Percentiles rank a stretch among this genome's conserved stretches.
phyloP scores from a whole-genome alignment of 306 rosid genomes.

The Medicago truncatula region DNA sequence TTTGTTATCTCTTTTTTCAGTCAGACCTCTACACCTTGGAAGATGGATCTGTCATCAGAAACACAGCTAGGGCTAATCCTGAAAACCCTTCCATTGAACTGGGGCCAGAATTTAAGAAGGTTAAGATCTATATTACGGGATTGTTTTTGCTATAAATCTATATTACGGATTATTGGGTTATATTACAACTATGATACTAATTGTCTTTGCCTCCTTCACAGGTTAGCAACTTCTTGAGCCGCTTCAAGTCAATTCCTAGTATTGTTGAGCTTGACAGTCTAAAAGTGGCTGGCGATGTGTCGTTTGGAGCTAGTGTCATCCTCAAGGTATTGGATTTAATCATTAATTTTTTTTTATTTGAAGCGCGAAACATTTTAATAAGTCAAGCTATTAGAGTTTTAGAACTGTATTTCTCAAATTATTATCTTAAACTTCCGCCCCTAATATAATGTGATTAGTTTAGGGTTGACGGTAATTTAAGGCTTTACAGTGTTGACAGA shows the following conservation, averaged over 20 bases:
- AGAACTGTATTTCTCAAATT: background rate
- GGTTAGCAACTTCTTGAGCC: slow-evolving; percentile 84
- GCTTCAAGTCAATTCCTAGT: slow-evolving; percentile 95
- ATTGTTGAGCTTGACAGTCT: slow-evolving; percentile 86
- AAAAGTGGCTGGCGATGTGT: slow-evolving; percentile 91
- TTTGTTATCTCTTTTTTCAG: slow-evolving; percentile 50
- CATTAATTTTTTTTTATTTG: background rate
- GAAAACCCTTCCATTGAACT: slow-evolving; percentile 90
- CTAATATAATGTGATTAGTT: slow-evolving; percentile 13
- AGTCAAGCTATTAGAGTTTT: background rate
- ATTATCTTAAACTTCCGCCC: slow-evolving; percentile 9
- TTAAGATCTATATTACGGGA: slow-evolving; percentile 35
- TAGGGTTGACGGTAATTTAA: slow-evolving; percentile 6
- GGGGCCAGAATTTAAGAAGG: slow-evolving; percentile 99
- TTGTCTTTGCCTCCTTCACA: slow-evolving; percentile 38
- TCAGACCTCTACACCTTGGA: slow-evolving; percentile 87
- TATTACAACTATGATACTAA: slow-evolving; percentile 37
- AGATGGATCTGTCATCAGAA: slow-evolving; percentile 76
- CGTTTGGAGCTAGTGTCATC: slow-evolving; percentile 77
- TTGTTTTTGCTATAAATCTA: background rate
- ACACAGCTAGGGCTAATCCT: slow-evolving; percentile 72
- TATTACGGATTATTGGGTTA: background rate
- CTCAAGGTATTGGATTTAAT: slow-evolving; percentile 70
- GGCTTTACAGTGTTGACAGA: background rate
- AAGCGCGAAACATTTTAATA: background rate